Percentiles rank a stretch among this genome's conserved stretches.
Evolutionary conservation across 805 yeast species (phyloP).

Genomic region (Nakazawaea molendinolei): DNA sequence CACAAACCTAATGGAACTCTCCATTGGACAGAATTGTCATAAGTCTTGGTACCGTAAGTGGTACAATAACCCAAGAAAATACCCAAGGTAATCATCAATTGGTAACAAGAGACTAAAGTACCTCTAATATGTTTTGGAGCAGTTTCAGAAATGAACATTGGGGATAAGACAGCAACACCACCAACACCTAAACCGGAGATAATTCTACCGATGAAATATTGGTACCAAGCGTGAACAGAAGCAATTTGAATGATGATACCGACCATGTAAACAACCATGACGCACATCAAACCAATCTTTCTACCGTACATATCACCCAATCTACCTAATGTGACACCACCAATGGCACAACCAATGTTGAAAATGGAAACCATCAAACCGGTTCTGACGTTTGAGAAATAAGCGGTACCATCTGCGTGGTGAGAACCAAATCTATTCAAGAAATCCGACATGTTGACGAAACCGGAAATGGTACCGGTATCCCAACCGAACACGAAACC

Average conservation of each 20-base stretch:
- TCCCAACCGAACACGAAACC: conserved; percentile 77
- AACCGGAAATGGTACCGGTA: conserved; percentile 73
- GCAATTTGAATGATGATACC: conserved; percentile 59
- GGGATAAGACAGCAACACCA: conserved; percentile 45
- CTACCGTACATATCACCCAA: conserved; percentile 57
- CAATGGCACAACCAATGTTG: conserved; percentile 68
- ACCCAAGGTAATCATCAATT: conserved; percentile 64
- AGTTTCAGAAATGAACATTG: conserved; percentile 60
- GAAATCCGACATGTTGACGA: conserved; percentile 58
- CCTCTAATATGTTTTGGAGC: conserved; percentile 70
- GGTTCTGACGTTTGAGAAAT: conserved; percentile 44
- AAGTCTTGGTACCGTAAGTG: conserved; percentile 54
- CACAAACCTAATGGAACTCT: conserved; percentile 52
- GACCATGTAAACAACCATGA: conserved; percentile 49
- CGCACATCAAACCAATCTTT: conserved; percentile 45
- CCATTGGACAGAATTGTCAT: conserved; percentile 52
- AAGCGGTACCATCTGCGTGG: conserved; percentile 30
- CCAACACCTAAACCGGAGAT: conserved; percentile 53
- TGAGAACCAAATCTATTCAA: conserved; percentile 43
- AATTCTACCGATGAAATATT: conserved; percentile 56
- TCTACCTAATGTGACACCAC: conserved; percentile 55
- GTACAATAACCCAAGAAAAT: conserved; percentile 66
- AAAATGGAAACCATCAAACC: conserved; percentile 66
- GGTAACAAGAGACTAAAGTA: conserved; percentile 62
- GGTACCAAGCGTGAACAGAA: conserved; percentile 50